Evolutionary conservation across 2,329 filamentous ascomycete species (phyloP).

Genomic region (Cyphellophora attinorum): DNA sequence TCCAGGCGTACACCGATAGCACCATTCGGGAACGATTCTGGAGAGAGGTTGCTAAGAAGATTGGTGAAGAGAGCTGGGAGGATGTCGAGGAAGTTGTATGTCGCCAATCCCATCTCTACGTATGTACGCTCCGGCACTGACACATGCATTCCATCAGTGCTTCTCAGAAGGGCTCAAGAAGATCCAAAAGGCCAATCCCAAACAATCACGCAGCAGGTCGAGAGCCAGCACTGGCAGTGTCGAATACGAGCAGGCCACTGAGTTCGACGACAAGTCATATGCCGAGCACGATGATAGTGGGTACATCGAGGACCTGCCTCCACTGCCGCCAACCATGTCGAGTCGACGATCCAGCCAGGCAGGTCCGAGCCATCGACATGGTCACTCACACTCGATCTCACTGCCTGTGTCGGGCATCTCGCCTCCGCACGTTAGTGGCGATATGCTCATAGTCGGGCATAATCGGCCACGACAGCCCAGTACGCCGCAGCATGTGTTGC

Average conservation of each 20-base stretch:
- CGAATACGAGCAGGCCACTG: slow-evolving; percentile 7
- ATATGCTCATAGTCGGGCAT: no score
- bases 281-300: slow-evolving; percentile 19
- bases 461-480: no score
- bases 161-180: slow-evolving; percentile 71
- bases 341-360: slow-evolving; percentile 14
- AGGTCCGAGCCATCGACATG: slow-evolving; percentile 3
- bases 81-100: slow-evolving; percentile 76
- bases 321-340: slow-evolving; percentile 6
- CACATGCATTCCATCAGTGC: slow-evolving; percentile 43
- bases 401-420: no score
- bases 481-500: no score
- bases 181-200: slow-evolving; percentile 6
- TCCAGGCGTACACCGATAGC: slow-evolving; percentile 63
- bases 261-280: slow-evolving; percentile 8
- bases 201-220: slow-evolving; percentile 10
- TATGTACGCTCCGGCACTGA: slow-evolving; percentile 3
- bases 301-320: slow-evolving; percentile 9
- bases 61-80: slow-evolving; percentile 45
- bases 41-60: slow-evolving; percentile 57
- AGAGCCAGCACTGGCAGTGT: slow-evolving; percentile 12
- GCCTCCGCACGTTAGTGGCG: no score
- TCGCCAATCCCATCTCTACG: slow-evolving; percentile 19
- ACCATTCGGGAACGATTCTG: slow-evolving; percentile 69
- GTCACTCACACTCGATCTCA: background rate